A percentile compares a stretch with the other conserved stretches of the same genome.
These are phyloP conservation scores for Corinectria fuckeliana DNA, from an alignment of 2,329 filamentous ascomycete species.

Conservation along the genomic window DNA sequence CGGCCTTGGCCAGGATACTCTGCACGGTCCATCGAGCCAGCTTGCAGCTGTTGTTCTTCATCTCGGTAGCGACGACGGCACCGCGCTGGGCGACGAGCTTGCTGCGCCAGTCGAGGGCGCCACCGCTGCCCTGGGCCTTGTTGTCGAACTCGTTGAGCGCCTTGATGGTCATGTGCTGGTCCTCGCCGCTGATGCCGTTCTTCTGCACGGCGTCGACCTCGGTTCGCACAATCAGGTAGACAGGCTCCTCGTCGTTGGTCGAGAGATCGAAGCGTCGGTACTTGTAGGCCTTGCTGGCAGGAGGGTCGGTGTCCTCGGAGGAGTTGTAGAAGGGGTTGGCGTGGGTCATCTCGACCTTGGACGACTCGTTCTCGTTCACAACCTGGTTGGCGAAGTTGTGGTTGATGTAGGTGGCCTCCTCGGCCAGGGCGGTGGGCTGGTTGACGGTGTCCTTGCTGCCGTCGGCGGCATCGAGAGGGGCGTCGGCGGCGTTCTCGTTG, in stretches of 20 bases:
- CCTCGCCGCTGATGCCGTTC: constrained; percentile 89
- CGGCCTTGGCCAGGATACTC: constrained; percentile 95
- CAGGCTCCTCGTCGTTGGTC: constrained; percentile 90
- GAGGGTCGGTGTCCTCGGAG: constrained; percentile 88
- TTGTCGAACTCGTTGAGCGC: constrained; percentile 99
- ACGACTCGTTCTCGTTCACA: constrained; percentile 78
- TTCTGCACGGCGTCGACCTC: constrained; percentile 96
- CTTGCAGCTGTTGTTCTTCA: constrained; percentile 99
- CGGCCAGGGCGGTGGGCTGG: constrained; percentile 88
- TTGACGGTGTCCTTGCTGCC: constrained; percentile 95
- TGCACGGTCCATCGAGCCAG: constrained; percentile 97
- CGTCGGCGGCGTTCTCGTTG: constrained; percentile 97
- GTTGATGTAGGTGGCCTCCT: constrained; percentile 99
- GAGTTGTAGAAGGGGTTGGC: constrained; percentile 98
- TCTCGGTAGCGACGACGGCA: constrained; percentile 97
- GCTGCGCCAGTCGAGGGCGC: constrained; percentile 94
- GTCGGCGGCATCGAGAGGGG: constrained; percentile 88
- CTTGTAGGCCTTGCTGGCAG: constrained; percentile 97
- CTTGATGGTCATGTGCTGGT: constrained; percentile 91
- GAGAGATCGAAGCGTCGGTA: constrained; percentile 97
- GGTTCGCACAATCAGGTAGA: constrained; percentile 91
- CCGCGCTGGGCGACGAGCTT: constrained; percentile 95
- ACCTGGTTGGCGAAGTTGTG: constrained; percentile 99
- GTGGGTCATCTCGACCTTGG: constrained; percentile 84
- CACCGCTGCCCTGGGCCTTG: constrained; percentile 94